phyloP scores from a whole-genome alignment of 1,284 basidiomycete species.

The Boletus albobrunnescens region DNA sequence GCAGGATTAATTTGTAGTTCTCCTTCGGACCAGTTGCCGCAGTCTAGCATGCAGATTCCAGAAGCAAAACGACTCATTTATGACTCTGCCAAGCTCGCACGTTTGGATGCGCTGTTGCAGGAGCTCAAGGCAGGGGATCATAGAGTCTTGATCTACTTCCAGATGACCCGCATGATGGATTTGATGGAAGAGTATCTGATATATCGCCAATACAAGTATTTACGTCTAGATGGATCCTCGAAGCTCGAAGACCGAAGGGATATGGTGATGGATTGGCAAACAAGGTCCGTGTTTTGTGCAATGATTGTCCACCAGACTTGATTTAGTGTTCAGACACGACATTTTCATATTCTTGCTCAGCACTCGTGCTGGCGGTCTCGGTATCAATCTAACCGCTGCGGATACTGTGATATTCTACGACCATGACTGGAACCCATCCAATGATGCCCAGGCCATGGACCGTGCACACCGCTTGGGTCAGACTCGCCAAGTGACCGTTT shows the following conservation, averaged over 20 bases:
- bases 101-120: constrained; percentile 83
- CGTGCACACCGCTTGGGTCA: constrained; percentile 98
- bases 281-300: constrained; percentile 57
- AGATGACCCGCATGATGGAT: constrained; percentile 99
- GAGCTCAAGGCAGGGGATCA: constrained; percentile 94
- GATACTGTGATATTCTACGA: constrained; percentile 99
- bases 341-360: constrained; percentile 96
- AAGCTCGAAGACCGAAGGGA: constrained; percentile 95
- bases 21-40: constrained; percentile 73
- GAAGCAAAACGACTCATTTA: constrained; percentile 95
- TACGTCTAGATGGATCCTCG: constrained; percentile 92
- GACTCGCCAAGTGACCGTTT: constrained; percentile 98
- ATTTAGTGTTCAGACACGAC: constrained; percentile 61
- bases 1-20: constrained; percentile 71
- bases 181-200: constrained; percentile 99
- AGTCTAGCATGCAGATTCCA: constrained; percentile 87
- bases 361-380: constrained; percentile 94
- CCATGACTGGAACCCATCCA: constrained; percentile 99
- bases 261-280: constrained; percentile 99
- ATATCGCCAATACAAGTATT: constrained; percentile 96
- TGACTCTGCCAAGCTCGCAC: constrained; percentile 94
- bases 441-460: constrained; percentile 99
- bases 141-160: constrained; percentile 96
- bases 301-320: constrained; percentile 1
- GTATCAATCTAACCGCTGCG: constrained; percentile 97